Conservation (phyloP, 2,329 filamentous ascomycete genomes). For the Ophiocordyceps camponoti-floridani region DNA sequence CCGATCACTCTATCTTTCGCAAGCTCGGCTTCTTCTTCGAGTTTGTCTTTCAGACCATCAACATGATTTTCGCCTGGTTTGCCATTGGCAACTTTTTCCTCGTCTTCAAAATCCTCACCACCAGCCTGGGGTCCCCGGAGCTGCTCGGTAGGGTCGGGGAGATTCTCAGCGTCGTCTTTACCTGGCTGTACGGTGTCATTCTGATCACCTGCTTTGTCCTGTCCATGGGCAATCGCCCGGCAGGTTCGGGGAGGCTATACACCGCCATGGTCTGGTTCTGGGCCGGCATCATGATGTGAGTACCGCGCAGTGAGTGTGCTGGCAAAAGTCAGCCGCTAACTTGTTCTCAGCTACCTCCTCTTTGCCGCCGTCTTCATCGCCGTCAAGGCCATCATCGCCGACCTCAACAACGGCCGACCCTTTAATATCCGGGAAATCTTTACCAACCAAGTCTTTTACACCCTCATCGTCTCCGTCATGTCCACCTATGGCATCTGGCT, state of each 20-base stretch:
- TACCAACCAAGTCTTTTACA: slow-evolving; percentile 79
- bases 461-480: slow-evolving; percentile 77
- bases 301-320: no score
- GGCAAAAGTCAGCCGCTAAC: no score
- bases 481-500: slow-evolving; percentile 92
- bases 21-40: slow-evolving; percentile 86
- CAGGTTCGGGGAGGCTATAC: slow-evolving; percentile 86
- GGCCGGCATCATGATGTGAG: slow-evolving; percentile 82
- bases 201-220: neutral
- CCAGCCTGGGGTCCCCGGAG: slow-evolving; percentile 51
- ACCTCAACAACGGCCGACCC: slow-evolving; percentile 38
- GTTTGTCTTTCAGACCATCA: slow-evolving; percentile 84
- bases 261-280: slow-evolving; percentile 98
- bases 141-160: slow-evolving; percentile 63
- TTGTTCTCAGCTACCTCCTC: slow-evolving; percentile 57
- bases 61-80: slow-evolving; percentile 98
- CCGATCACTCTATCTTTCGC: slow-evolving; percentile 70
- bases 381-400: slow-evolving; percentile 61
- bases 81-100: slow-evolving; percentile 97
- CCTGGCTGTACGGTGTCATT: slow-evolving; percentile 87
- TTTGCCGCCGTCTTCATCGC: slow-evolving; percentile 94
- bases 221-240: slow-evolving; percentile 27
- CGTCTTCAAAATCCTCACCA: slow-evolving; percentile 92
- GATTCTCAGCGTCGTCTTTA: slow-evolving; percentile 76
- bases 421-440: slow-evolving; percentile 63